Evolutionary conservation across 1,284 basidiomycete genomes (phyloP).

Genomic region (Cutaneotrichosporon sp.): DNA sequence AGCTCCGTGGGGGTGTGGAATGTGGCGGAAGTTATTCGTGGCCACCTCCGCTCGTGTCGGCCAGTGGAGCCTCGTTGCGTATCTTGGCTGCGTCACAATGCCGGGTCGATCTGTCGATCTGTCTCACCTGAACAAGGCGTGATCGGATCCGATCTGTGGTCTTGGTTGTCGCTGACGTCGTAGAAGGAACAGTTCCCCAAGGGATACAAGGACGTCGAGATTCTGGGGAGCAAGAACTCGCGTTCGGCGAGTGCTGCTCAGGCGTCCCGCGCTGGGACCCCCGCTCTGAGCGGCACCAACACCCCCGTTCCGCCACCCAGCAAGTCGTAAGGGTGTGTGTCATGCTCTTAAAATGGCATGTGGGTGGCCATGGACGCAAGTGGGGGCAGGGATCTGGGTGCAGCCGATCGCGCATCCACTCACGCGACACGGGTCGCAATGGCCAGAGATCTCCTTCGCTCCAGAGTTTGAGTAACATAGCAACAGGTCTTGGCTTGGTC

Average conservation of each 20-base stretch:
- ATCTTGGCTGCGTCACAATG: too few relatives aligned
- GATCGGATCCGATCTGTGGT: background rate
- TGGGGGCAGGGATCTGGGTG: background rate
- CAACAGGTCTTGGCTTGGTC: too few relatives aligned
- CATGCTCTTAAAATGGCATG: background rate
- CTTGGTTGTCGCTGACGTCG: background rate
- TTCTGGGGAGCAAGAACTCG: conserved; percentile 16
- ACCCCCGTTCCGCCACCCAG: background rate
- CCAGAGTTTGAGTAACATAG: too few relatives aligned
- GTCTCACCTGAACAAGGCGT: background rate
- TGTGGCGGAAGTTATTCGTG: background rate
- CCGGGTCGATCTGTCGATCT: too few relatives aligned
- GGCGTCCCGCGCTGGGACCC: conserved; percentile 19
- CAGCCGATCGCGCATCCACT: too few relatives aligned
- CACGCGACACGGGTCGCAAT: too few relatives aligned
- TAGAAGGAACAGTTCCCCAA: conserved; percentile 26
- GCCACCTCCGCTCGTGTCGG: too few relatives aligned
- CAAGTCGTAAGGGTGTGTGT: background rate
- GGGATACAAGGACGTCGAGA: conserved; percentile 23
- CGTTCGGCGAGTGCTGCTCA: background rate
- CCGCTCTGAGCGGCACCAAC: background rate
- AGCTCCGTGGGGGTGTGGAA: background rate
- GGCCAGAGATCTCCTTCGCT: too few relatives aligned
- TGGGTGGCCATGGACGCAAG: background rate
- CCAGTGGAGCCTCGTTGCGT: too few relatives aligned